Evolutionary conservation across 352 stramenopile genomes (phyloP).

Genomic region (Phytophthora constricta): DNA sequence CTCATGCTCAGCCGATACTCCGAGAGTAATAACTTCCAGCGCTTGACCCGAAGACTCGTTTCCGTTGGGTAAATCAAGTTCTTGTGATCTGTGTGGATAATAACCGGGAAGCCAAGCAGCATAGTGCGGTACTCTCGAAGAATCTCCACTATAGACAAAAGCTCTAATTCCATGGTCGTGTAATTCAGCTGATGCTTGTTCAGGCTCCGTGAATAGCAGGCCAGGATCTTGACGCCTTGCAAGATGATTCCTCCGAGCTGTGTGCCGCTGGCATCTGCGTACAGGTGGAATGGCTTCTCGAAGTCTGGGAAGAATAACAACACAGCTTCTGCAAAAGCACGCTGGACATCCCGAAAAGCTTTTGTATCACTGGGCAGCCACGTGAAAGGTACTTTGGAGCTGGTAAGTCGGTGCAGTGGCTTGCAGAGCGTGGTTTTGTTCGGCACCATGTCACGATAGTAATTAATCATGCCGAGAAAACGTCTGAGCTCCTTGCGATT

Average conservation of each 20-base stretch:
- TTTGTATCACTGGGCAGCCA: not conserved
- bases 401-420: not conserved
- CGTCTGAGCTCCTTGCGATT: not conserved
- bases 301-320: not conserved
- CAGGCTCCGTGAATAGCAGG: not conserved
- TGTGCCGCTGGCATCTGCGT: not conserved
- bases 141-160: conserved; percentile 1
- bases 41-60: conserved; percentile 6
- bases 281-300: not conserved
- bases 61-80: conserved; percentile 9
- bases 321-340: not conserved
- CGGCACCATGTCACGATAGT: not conserved
- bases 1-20: not conserved
- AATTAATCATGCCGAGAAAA: not conserved
- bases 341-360: not conserved
- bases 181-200: conserved; percentile 1
- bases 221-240: not conserved
- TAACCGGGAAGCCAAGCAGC: conserved; percentile 9
- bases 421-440: not conserved
- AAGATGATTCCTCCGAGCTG: not conserved
- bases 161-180: conserved; percentile 6
- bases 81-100: conserved; percentile 13
- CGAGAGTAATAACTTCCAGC: conserved; percentile 4
- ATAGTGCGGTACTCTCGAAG: conserved; percentile 5
- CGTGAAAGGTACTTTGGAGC: not conserved